Conservation (phyloP, 2,329 filamentous ascomycete genomes). For the Periconia macrospinosa region DNA sequence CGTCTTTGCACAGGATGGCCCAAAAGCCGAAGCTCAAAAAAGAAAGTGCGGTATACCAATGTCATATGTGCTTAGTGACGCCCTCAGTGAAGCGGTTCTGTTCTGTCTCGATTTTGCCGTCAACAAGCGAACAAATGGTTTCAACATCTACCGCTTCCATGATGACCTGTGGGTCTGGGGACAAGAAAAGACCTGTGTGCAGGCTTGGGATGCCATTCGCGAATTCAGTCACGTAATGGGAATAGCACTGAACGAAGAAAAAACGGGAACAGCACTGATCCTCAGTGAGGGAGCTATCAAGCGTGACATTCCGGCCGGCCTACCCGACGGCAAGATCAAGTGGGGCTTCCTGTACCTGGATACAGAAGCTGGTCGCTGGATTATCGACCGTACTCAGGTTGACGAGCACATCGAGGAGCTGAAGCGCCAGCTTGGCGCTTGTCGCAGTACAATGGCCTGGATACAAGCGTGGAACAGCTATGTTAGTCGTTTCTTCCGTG, state of each 20-base stretch:
- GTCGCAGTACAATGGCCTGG: conserved; percentile 60
- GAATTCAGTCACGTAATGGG: conserved; percentile 60
- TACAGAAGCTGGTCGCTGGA: conserved; percentile 55
- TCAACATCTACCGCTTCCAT: conserved; percentile 62
- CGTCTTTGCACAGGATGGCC: conserved; percentile 58
- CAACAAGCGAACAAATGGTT: conserved; percentile 59
- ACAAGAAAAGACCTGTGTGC: conserved; percentile 54
- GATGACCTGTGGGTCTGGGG: conserved; percentile 72
- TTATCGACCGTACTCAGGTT: conserved; percentile 62
- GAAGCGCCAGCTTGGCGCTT: conserved; percentile 58
- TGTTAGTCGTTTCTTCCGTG: conserved; percentile 58
- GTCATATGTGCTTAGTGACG: conserved; percentile 60
- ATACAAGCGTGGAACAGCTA: conserved; percentile 65
- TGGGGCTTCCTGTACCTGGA: conserved; percentile 65
- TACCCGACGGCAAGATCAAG: conserved; percentile 58
- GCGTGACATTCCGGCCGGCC: conserved; percentile 24
- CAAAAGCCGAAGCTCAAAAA: conserved; percentile 45
- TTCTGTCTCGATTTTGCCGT: conserved; percentile 69
- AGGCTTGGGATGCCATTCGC: conserved; percentile 62
- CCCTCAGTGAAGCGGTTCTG: conserved; percentile 62
- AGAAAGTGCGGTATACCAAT: conserved; percentile 63
- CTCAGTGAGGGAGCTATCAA: conserved; percentile 25
- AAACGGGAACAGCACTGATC: conserved; percentile 57
- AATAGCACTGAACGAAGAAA: conserved; percentile 60
- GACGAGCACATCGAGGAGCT: conserved; percentile 63